Evolutionary conservation across 148 eudicot species (phyloP).

Genomic region (Arbutus unedo): DNA sequence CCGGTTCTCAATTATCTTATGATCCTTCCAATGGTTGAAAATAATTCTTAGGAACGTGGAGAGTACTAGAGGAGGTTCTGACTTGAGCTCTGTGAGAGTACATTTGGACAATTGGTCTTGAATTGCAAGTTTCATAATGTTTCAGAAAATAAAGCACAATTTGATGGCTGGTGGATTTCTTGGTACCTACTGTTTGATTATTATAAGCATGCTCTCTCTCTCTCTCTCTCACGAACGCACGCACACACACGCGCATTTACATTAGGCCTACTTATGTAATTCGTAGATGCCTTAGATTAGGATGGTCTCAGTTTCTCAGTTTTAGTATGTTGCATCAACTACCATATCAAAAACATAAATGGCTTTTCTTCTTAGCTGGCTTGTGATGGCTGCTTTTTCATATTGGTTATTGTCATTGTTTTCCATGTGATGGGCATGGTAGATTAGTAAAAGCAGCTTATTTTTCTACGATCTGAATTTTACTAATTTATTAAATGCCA

Average conservation of each 20-base stretch:
- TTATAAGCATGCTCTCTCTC: not conserved
- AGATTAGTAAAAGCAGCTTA: not conserved
- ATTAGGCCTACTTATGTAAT: not conserved
- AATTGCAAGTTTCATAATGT: not conserved
- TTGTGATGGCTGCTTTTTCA: not conserved
- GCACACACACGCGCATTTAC: not conserved
- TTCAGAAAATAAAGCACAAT: too few species aligned
- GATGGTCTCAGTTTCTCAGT: not conserved
- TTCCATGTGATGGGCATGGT: not conserved
- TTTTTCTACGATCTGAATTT: not conserved
- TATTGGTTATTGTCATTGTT: not conserved
- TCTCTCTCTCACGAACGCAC: not conserved
- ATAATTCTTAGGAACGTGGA: not conserved
- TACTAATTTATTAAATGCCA: not conserved
- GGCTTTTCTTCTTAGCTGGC: not conserved
- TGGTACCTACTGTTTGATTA: not conserved
- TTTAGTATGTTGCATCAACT: not conserved
- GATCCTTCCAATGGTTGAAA: not conserved
- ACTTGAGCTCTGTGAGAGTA: not conserved
- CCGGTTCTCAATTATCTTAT: slow-evolving; percentile 3
- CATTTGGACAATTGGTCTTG: not conserved
- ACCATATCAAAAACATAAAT: not conserved
- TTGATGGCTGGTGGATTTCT: not conserved
- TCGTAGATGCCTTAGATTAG: not conserved
- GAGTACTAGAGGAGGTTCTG: not conserved